A percentile compares a stretch with the other conserved stretches of the same genome.
Evolutionary conservation across 306 rosid species (phyloP).

Genomic region (Abrus pulchellus): DNA sequence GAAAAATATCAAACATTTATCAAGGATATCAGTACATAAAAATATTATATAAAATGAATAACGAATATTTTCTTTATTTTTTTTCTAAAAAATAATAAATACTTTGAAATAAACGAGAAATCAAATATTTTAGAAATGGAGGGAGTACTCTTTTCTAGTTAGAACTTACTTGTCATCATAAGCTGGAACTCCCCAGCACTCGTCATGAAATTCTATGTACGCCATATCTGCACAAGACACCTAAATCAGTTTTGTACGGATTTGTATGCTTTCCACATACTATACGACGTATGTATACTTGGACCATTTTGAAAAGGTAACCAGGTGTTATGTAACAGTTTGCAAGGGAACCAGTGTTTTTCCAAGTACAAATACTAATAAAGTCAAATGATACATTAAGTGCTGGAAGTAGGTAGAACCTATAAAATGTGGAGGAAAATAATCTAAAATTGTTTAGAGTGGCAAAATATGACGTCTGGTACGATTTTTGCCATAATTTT

Average conservation of each 20-base stretch:
- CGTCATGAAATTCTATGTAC: conserved; percentile 92
- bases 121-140: background rate
- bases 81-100: background rate
- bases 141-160: background rate
- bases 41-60: background rate
- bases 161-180: conserved; percentile 79
- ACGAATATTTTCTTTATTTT: background rate
- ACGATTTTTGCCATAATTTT: background rate
- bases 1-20: background rate
- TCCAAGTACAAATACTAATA: background rate
- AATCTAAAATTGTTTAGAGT: conserved; percentile 6
- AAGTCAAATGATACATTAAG: conserved; percentile 18
- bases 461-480: background rate
- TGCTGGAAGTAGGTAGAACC: conserved; percentile 18
- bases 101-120: background rate
- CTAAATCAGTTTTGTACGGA: background rate
- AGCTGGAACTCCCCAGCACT: conserved; percentile 98
- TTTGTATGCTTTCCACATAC: background rate
- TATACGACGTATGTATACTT: background rate
- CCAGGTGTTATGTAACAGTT: background rate
- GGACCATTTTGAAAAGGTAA: background rate
- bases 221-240: conserved; percentile 70
- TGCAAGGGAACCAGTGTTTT: no score
- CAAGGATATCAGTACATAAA: background rate
- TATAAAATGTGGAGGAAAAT: background rate